phyloP scores from a whole-genome alignment of 352 stramenopile genomes.

The Phytophthora constricta region DNA sequence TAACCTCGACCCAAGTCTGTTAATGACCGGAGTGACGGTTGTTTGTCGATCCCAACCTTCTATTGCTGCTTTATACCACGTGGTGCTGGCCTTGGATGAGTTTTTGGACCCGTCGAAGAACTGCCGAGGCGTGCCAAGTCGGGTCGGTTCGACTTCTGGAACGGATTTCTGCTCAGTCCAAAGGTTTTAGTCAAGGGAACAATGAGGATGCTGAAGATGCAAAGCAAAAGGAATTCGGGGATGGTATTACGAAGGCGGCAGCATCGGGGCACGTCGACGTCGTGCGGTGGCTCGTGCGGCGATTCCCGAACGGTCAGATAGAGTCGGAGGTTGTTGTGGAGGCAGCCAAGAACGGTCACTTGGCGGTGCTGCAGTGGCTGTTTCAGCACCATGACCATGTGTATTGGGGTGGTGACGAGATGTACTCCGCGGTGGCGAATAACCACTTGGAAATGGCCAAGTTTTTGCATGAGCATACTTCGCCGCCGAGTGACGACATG shows the following conservation, averaged over 20 bases:
- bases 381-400: constrained; percentile 40
- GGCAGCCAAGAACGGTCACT: constrained; percentile 32
- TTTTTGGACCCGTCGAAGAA: constrained; percentile 17
- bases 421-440: constrained; percentile 31
- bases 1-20: neutral
- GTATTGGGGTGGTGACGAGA: constrained; percentile 40
- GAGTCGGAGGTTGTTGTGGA: constrained; percentile 19
- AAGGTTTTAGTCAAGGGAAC: neutral
- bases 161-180: constrained; percentile 9
- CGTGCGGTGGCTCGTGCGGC: constrained; percentile 29
- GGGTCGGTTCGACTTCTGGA: constrained; percentile 35
- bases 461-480: constrained; percentile 25
- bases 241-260: constrained; percentile 7
- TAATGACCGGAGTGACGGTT: constrained; percentile 23
- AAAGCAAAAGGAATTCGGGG: constrained; percentile 11
- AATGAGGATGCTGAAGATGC: neutral
- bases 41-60: constrained; percentile 20
- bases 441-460: constrained; percentile 31
- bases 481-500: constrained; percentile 24
- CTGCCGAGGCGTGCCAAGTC: constrained; percentile 18
- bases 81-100: constrained; percentile 14
- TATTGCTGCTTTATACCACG: constrained; percentile 20
- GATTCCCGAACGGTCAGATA: constrained; percentile 23
- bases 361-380: constrained; percentile 34
- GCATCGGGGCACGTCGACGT: constrained; percentile 18